Conservation (phyloP, 331 rosid genomes). For the Acacia pycnantha region DNA sequence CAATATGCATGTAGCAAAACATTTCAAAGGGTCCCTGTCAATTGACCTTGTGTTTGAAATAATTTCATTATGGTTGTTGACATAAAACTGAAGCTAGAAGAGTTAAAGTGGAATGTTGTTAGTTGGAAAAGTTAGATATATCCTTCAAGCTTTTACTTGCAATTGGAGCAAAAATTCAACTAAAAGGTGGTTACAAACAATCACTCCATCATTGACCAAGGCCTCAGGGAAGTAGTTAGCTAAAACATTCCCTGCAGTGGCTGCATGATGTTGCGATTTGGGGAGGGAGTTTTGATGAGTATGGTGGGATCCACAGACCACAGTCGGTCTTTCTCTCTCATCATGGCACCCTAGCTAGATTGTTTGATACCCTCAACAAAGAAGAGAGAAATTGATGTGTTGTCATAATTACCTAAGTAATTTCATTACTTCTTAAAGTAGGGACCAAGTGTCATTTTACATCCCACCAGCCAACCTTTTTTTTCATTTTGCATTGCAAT, state of each 20-base stretch:
- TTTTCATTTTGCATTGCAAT: not conserved
- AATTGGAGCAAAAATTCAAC: not conserved
- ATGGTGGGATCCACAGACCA: not conserved
- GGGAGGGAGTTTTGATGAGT: not conserved
- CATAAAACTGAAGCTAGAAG: not conserved
- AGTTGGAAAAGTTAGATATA: conserved; percentile 2
- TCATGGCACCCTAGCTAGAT: not conserved
- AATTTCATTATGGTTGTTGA: not conserved
- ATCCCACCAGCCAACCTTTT: not conserved
- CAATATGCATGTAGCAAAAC: not conserved
- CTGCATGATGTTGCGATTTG: not conserved
- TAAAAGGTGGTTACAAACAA: not conserved
- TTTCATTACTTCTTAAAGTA: not conserved
- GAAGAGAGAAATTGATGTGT: not conserved
- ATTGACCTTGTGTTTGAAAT: not conserved
- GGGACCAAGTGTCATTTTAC: not conserved
- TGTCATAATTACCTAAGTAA: not conserved
- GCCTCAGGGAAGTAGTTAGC: not conserved
- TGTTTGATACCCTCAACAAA: not conserved
- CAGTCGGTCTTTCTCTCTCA: not conserved
- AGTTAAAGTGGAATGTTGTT: not conserved
- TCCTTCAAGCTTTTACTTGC: not conserved
- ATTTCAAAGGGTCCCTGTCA: not conserved
- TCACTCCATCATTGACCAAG: not conserved
- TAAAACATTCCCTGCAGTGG: not conserved